Base-by-base conservation (phyloP, 306 rosid genomes). In the Pyrus bretschneideri region DNA sequence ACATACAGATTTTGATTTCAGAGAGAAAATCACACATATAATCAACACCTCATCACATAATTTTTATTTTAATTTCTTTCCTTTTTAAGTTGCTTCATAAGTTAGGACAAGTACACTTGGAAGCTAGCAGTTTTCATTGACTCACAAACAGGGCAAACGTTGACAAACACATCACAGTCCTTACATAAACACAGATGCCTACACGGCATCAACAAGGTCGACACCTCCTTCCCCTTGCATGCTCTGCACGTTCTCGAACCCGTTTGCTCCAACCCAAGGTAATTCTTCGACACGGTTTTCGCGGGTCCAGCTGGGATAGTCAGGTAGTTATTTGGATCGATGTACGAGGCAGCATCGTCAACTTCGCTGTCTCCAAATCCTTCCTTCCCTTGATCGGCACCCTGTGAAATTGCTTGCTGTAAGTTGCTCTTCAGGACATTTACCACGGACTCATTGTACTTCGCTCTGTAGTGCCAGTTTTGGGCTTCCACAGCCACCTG, bases 301-400 rank as follows among this genome's bases (percentile, higher is more conserved):
- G 54, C 30, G 1, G 80, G 69, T 2, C 74, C 81, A 0, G 80
- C 86, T 1, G 87, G 83, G 72, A 87, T 45, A 42, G 80, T 80
- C 29, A 87, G 72, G 79, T 84, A 76, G 88, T 90, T 91, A 67
- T 81, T 89, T 2, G 93, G 92, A 78, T 90, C 86, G 1, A 88
- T 76, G 77, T 81, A 80, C 2, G 97, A 91, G 58, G 89, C 88
- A 11, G 91, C 85, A 60, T 94, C 97, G 70, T 94, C 98, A 63
- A 78, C 85, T 83, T 91, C 98, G 57, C 92, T 94, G 79, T 94
- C 98, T 79, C 98, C 97, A 59, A 89, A 94, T 40, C 98, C 98
- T 86, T 91, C 98, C 83, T 92, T 94, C 60, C 87, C 97, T 70
- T 88, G 93, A 58, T 93, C 97, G 7, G 77, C 96, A 60, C 98